Conservation (phyloP, 257 asterid genomes). For the Solanum arcanum region DNA sequence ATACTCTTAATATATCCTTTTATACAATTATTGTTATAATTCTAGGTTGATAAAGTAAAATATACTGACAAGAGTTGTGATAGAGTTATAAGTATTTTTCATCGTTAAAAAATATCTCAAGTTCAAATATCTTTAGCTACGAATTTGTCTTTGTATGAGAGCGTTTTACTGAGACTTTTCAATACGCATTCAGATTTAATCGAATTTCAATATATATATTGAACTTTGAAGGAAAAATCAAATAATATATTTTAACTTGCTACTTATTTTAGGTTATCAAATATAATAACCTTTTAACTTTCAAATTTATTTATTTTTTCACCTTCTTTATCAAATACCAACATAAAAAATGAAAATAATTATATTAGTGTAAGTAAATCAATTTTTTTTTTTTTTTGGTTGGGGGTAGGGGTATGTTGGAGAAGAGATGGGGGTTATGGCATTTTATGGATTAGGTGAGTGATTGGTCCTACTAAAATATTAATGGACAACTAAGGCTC, state of each 20-base stretch:
- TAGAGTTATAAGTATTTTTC: neutral
- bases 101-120: no score
- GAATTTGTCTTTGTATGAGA: no score
- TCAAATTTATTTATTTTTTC: no score
- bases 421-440: constrained; percentile 15
- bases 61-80: no score
- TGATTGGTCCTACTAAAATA: constrained; percentile 18
- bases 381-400: neutral
- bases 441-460: constrained; percentile 26
- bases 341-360: neutral
- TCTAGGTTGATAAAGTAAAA: no score
- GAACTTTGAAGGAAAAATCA: neutral
- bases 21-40: neutral
- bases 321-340: constrained; percentile 15
- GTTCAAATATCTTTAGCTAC: no score
- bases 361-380: neutral
- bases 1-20: no score
- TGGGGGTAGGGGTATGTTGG: neutral
- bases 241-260: neutral
- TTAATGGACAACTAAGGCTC: constrained; percentile 35
- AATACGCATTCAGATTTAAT: no score
- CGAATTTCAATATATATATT: no score
- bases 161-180: neutral
- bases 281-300: neutral
- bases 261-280: neutral